phyloP scores from a whole-genome alignment of 202 grass and related monocot genomes.

The Dendrocalamus latiflorus region DNA sequence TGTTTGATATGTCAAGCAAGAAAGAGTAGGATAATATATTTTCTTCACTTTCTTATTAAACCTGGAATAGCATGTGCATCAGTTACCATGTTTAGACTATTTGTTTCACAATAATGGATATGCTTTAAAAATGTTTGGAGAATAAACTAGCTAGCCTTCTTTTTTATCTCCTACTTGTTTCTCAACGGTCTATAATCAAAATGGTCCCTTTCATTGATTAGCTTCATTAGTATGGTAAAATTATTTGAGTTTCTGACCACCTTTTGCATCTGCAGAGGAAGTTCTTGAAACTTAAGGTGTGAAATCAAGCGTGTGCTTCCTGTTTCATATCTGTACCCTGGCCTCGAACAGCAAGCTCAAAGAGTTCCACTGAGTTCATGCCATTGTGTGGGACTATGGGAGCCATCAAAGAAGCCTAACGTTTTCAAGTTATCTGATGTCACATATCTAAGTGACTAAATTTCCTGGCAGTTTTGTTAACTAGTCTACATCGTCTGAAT shows the following conservation, averaged over 20 bases:
- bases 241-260: not conserved
- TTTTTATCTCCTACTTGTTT: not conserved
- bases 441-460: not conserved
- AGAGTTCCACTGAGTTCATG: not conserved
- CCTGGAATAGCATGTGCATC: not conserved
- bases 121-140: not conserved
- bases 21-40: not conserved
- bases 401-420: slow-evolving; percentile 2
- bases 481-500: not conserved
- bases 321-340: not conserved
- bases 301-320: not conserved
- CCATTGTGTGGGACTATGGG: not conserved
- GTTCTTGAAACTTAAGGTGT: not conserved
- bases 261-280: slow-evolving; percentile 28
- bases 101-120: not conserved
- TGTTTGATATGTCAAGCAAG: not conserved
- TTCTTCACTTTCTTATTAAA: not conserved
- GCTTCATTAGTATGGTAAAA: not conserved
- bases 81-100: not conserved
- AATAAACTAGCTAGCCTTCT: not conserved
- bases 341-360: not conserved
- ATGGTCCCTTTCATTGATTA: not conserved
- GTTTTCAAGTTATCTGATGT: not conserved
- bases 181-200: not conserved
- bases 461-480: not conserved